These are phyloP conservation scores for Xylaria curta DNA, from an alignment of 495 filamentous ascomycete genomes.

Conservation along the genomic window DNA sequence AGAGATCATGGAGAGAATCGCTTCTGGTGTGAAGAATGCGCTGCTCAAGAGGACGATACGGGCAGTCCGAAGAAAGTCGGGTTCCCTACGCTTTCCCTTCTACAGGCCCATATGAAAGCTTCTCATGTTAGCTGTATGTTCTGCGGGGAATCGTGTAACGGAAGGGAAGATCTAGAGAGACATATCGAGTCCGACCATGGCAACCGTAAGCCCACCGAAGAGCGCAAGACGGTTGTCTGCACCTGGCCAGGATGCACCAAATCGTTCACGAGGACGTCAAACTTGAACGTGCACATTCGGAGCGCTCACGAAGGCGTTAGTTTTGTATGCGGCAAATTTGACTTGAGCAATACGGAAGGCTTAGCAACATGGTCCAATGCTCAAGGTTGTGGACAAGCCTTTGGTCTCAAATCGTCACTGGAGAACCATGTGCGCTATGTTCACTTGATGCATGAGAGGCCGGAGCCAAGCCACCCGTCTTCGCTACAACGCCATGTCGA, in stretches of 20 bases:
- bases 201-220: conserved; percentile 59
- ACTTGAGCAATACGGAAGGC: conserved; percentile 63
- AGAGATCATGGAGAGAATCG: conserved; percentile 69
- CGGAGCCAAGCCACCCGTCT: conserved; percentile 41
- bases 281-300: conserved; percentile 78
- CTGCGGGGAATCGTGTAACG: conserved; percentile 69
- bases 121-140: conserved; percentile 76
- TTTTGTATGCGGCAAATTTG: conserved; percentile 75
- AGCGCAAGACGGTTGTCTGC: conserved; percentile 69
- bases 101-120: conserved; percentile 73
- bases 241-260: conserved; percentile 68
- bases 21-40: conserved; percentile 77
- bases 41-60: conserved; percentile 33
- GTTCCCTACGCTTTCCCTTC: conserved; percentile 72
- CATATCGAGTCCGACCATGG: conserved; percentile 76
- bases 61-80: conserved; percentile 48
- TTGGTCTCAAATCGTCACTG: conserved; percentile 72
- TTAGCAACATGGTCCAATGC: conserved; percentile 68
- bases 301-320: conserved; percentile 73
- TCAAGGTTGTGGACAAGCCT: conserved; percentile 71
- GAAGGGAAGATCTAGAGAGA: conserved; percentile 64
- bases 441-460: conserved; percentile 67
- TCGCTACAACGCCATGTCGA: conserved; percentile 39
- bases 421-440: conserved; percentile 81
- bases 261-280: conserved; percentile 77